Base-by-base conservation (phyloP, 768 basidiomycete species). In the Saitozyma podzolica region DNA sequence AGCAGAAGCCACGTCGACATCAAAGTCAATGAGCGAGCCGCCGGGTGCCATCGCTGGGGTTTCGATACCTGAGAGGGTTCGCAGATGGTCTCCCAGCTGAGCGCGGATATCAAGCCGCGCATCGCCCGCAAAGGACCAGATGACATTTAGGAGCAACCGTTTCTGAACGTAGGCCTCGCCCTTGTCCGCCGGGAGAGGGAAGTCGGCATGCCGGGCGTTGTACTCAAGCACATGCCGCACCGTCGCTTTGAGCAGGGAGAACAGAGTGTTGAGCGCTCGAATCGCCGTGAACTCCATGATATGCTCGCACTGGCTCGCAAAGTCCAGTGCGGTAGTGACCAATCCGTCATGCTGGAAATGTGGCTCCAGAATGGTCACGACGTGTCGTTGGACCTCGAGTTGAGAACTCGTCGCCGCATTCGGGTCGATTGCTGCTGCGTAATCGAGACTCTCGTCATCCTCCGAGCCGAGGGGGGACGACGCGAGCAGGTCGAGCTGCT, bases 71-170 rank as follows among this genome's bases (percentile, higher is more conserved):
- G 92, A 93, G 59, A 90, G 88, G 54, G 86, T 85, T 50, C 89
- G 84, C 50, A 99, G 81, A 79, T 88, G 93, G 61, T 92, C 87
- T 57, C 96, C 93, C 84, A 99, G 86, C 66, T 89, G 86, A 2
- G 91, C 89, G 37, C 96, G 88, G 59, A 90, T 81, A 68, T 93
- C 92, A 62, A 96, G 82, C 71, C 90, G 91, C n/a, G 92, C 88
- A 70, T 99, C 96, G 47, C 96, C 96, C 41, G 92, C 89, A 80
- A 99, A 97, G 0, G 96, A 93, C 96, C 96, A 99, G 54, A 98
- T 89, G 66, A 98, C 87, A 81, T 86, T 91, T 78, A 97, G 86
- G 9, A 97, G 84, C 37, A 98, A 81, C 40, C 92, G 88, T 75
- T 94, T 94, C 50, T 87, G 86, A 58, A 94, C 88, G 76, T 96